These are phyloP conservation scores for Rehmannia glutinosa DNA, from an alignment of 257 asterid genomes.

Conservation along the genomic window DNA sequence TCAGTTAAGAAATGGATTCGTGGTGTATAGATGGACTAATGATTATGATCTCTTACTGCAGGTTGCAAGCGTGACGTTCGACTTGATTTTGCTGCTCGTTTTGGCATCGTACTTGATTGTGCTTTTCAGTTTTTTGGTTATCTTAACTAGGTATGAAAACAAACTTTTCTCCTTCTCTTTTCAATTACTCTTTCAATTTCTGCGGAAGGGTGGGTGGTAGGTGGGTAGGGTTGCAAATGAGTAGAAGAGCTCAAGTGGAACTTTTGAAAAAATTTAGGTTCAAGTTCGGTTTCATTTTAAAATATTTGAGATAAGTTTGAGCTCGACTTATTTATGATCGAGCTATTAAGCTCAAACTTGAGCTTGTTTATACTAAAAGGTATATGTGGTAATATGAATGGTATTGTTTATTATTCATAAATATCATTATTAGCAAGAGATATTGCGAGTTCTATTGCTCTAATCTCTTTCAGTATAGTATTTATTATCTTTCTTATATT, in stretches of 20 bases:
- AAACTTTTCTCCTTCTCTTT: constrained; percentile 18
- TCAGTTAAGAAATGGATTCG: not conserved
- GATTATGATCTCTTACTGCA: constrained; percentile 24
- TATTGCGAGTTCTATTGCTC: no score
- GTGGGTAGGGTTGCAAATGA: not conserved
- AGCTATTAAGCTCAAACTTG: not conserved
- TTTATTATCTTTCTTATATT: not conserved
- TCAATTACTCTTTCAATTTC: not conserved
- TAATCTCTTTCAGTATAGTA: no score
- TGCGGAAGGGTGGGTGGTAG: no score
- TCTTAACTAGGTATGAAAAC: constrained; percentile 66
- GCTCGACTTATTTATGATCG: not conserved
- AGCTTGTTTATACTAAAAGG: not conserved
- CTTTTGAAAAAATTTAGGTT: no score
- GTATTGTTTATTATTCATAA: not conserved
- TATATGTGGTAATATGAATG: not conserved
- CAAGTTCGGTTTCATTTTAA: no score
- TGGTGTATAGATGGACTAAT: not conserved
- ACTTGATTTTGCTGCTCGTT: constrained; percentile 67
- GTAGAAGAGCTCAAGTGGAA: no score
- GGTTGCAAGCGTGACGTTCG: constrained; percentile 84
- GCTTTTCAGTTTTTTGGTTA: constrained; percentile 64
- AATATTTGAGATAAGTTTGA: no score
- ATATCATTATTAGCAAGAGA: no score
- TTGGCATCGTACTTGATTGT: constrained; percentile 72